These are phyloP conservation scores for Microbotryum scabiosae DNA, from an alignment of 1,284 basidiomycete species.

Conservation along the genomic window DNA sequence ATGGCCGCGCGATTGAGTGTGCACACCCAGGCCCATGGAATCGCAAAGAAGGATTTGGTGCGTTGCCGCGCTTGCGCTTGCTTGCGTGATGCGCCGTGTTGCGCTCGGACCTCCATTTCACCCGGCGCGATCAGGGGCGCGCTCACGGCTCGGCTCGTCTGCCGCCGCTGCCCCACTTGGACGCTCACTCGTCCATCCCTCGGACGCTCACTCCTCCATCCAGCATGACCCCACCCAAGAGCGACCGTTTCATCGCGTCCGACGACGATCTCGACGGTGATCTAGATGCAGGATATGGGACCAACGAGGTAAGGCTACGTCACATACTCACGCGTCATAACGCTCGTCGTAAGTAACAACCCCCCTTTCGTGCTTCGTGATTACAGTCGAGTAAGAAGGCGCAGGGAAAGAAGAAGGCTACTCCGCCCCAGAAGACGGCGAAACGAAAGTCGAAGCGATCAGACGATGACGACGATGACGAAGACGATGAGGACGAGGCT, in stretches of 20 bases:
- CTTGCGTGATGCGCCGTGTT: no score
- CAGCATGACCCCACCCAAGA: conserved; percentile 1
- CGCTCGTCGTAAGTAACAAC: no score
- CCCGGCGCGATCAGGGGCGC: no score
- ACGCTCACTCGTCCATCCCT: no score
- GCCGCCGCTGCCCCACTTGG: neutral
- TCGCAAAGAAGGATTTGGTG: neutral
- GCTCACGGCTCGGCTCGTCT: no score
- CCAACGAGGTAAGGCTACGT: no score
- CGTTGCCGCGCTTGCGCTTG: neutral
- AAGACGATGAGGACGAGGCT: neutral
- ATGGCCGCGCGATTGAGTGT: no score
- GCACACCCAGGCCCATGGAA: neutral
- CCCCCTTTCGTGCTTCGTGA: no score
- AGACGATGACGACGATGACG: neutral
- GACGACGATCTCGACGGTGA: neutral
- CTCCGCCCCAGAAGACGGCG: neutral
- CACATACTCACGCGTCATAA: neutral
- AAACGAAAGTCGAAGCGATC: neutral
- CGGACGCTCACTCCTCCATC: no score
- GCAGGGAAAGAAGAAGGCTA: neutral
- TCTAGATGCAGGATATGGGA: no score
- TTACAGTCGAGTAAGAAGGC: neutral
- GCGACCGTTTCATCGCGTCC: neutral
- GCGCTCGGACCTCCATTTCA: neutral